These are phyloP conservation scores for Leccinum boreale DNA, from an alignment of 768 basidiomycete species.

Conservation along the genomic window DNA sequence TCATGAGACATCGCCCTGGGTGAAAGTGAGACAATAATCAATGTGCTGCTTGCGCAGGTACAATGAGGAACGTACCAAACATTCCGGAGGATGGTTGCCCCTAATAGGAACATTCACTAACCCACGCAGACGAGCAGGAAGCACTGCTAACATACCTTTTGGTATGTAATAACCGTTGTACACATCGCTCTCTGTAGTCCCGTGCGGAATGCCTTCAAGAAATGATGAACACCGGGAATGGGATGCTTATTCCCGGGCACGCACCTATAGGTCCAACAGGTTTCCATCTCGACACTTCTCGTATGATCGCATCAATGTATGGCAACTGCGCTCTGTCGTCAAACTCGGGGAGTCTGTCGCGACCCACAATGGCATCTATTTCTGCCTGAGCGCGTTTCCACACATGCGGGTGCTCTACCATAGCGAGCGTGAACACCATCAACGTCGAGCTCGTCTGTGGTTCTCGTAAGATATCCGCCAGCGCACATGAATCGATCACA, in stretches of 20 bases:
- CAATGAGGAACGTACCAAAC: not conserved
- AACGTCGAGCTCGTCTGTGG: not conserved
- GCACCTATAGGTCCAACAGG: not conserved
- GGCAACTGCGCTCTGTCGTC: not conserved
- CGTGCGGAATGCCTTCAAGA: slow-evolving; percentile 18
- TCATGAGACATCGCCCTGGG: not conserved
- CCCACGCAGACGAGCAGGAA: not conserved
- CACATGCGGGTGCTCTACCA: not conserved
- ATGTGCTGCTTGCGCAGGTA: too few species aligned
- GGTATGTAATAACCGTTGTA: slow-evolving; percentile 50
- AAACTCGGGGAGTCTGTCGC: slow-evolving; percentile 1
- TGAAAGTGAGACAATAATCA: not conserved
- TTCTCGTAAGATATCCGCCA: not conserved
- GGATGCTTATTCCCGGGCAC: not conserved
- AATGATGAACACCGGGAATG: not conserved
- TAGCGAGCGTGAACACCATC: not conserved
- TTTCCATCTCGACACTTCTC: not conserved
- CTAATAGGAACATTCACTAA: not conserved
- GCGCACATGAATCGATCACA: not conserved
- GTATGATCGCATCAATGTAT: not conserved
- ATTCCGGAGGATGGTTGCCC: not conserved
- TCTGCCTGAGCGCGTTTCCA: not conserved
- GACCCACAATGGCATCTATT: slow-evolving; percentile 1
- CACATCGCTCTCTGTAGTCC: slow-evolving; percentile 33
- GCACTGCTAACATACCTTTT: slow-evolving; percentile 28